Evolutionary conservation across 2,329 filamentous ascomycete species (phyloP).

Genomic region (Colletotrichum tropicicola): DNA sequence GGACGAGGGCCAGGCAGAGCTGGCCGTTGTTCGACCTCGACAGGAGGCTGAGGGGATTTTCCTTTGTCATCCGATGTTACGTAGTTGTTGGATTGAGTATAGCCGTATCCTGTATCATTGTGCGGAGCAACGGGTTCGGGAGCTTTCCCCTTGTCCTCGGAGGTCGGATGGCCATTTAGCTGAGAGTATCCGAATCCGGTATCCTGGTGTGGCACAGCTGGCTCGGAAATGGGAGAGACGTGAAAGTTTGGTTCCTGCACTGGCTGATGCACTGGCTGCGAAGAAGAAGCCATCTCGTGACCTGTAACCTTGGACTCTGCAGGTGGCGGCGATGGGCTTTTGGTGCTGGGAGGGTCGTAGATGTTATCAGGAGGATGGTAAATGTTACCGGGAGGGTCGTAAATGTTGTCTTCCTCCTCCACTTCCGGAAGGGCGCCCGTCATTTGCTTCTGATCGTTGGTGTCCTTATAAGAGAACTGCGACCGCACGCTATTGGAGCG

Average conservation of each 20-base stretch:
- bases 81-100: background rate
- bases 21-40: background rate
- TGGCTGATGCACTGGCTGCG: background rate
- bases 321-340: background rate
- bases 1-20: background rate
- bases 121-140: background rate
- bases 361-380: too few species aligned
- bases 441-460: conserved; percentile 10
- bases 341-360: conserved; percentile 8
- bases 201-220: background rate
- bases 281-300: background rate
- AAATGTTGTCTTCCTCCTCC: conserved; percentile 22
- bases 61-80: background rate
- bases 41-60: background rate
- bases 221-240: conserved; percentile 11
- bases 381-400: conserved; percentile 10
- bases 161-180: background rate
- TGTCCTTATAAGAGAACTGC: conserved; percentile 13
- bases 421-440: conserved; percentile 14
- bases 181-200: background rate
- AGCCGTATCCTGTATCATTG: background rate
- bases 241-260: background rate
- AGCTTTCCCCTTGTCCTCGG: conserved; percentile 8
- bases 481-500: conserved; percentile 28
- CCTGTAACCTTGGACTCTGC: background rate